Conservation (phyloP, 1,139 yeast genomes). For the Protomyces inundatus region DNA sequence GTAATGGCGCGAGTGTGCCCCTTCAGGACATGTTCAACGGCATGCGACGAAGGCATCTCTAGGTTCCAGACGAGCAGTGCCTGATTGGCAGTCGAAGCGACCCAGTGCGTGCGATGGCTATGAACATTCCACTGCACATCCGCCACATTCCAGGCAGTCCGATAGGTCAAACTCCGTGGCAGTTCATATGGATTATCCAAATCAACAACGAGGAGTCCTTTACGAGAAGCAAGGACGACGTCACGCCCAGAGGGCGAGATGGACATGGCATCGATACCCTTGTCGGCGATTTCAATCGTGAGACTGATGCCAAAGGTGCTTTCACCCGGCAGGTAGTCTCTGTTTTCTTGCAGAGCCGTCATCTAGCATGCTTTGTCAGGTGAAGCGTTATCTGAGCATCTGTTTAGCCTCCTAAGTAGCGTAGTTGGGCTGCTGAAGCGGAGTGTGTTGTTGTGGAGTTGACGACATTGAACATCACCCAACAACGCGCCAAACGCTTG, state of each 20-base stretch:
- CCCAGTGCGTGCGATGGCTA: constrained; percentile 76
- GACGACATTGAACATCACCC: background rate
- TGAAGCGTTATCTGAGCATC: background rate
- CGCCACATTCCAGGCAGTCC: constrained; percentile 97
- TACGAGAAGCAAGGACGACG: constrained; percentile 83
- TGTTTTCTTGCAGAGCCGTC: background rate
- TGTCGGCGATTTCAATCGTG: constrained; percentile 82
- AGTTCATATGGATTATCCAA: constrained; percentile 91
- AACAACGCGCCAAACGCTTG: background rate
- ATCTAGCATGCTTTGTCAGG: background rate
- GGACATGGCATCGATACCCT: constrained; percentile 77
- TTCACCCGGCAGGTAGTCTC: constrained; percentile 9
- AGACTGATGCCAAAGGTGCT: constrained; percentile 55
- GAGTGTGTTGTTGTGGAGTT: background rate
- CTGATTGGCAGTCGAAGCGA: constrained; percentile 79
- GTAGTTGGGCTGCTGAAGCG: background rate
- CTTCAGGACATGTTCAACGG: constrained; percentile 81
- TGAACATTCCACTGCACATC: constrained; percentile 99
- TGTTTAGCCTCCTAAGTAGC: background rate
- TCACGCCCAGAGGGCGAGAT: constrained; percentile 89
- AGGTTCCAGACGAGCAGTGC: constrained; percentile 93
- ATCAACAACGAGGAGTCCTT: constrained; percentile 85
- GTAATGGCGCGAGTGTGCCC: constrained; percentile 90
- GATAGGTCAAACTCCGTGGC: constrained; percentile 87
- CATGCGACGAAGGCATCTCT: constrained; percentile 65